Percentiles rank a stretch among this genome's conserved stretches.
These are phyloP conservation scores for Tulasnella sp. DNA, from an alignment of 768 basidiomycete species.

Conservation along the genomic window DNA sequence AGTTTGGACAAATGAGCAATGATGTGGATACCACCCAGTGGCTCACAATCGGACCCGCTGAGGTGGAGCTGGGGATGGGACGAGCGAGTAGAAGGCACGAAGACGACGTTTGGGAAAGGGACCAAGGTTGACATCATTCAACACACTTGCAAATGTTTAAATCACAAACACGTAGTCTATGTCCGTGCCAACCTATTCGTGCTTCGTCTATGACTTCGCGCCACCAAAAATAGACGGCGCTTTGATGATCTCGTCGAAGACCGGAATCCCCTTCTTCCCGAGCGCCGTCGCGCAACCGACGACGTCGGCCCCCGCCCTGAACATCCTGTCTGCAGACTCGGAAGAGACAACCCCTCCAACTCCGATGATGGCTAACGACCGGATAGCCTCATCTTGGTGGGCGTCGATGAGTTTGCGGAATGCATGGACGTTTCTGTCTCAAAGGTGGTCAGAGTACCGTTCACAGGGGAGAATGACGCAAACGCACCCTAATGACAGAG, in stretches of 20 bases:
- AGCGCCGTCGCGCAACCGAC: conserved; percentile 53
- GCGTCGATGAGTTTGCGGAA: conserved; percentile 43
- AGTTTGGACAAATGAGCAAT: background rate
- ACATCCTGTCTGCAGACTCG: conserved; percentile 55
- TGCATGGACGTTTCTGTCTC: conserved; percentile 26
- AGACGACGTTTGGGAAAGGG: no score
- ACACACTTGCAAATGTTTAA: background rate
- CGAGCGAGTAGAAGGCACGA: background rate
- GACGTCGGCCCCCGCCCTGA: conserved; percentile 56
- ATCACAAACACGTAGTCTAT: background rate
- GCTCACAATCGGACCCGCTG: background rate
- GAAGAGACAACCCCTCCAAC: conserved; percentile 68
- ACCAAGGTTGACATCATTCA: background rate
- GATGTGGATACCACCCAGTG: background rate
- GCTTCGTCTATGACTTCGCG: background rate
- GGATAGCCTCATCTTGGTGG: conserved; percentile 32
- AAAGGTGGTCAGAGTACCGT: no score
- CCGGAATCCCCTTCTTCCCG: conserved; percentile 30
- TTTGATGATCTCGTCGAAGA: conserved; percentile 24
- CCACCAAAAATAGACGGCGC: background rate
- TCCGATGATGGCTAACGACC: conserved; percentile 52
- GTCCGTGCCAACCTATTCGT: background rate
- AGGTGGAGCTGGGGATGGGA: background rate
- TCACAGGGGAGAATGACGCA: conserved; percentile 16
- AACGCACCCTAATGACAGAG: conserved; percentile 70